phyloP scores from a whole-genome alignment of 2,329 filamentous ascomycete species.

The Alternaria alternata region DNA sequence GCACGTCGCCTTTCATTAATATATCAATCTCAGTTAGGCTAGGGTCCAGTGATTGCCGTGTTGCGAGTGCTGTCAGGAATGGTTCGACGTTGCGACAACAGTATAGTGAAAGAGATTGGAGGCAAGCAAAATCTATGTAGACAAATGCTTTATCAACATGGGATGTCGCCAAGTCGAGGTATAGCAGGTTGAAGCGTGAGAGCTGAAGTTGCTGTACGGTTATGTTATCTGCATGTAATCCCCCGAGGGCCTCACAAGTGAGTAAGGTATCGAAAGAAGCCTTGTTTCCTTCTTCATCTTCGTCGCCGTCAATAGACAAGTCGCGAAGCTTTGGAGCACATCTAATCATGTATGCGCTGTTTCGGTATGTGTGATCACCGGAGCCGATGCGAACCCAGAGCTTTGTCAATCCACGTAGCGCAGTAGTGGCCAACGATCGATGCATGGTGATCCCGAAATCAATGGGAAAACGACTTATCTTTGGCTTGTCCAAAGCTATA shows the following conservation, averaged over 20 bases:
- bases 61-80: background rate
- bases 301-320: background rate
- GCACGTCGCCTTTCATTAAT: background rate
- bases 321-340: background rate
- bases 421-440: background rate
- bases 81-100: background rate
- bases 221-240: background rate
- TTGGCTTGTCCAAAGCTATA: background rate
- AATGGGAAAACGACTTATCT: background rate
- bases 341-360: background rate
- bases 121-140: background rate
- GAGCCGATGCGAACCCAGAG: background rate
- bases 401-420: background rate
- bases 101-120: background rate
- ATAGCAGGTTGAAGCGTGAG: background rate
- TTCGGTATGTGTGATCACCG: background rate
- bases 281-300: too few relatives aligned
- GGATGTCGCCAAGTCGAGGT: background rate
- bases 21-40: background rate
- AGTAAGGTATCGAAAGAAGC: background rate
- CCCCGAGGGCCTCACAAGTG: background rate
- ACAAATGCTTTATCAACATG: background rate
- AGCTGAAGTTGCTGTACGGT: background rate
- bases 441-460: background rate
- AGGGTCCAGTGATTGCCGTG: background rate